Conservation (phyloP, 495 filamentous ascomycete genomes). For the Neurospora sp. region DNA sequence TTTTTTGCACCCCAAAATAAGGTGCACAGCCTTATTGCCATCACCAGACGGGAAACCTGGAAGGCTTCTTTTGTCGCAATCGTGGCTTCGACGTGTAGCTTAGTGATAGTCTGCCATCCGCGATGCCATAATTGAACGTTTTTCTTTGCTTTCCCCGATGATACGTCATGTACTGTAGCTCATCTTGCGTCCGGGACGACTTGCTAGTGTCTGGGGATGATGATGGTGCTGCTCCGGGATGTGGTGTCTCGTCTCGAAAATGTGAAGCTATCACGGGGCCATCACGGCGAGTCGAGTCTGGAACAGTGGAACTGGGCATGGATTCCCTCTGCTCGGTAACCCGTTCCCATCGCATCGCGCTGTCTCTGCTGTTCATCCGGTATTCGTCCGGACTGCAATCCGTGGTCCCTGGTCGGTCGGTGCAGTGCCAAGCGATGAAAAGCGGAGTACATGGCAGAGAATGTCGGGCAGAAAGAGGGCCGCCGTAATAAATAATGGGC, state of each 20-base stretch:
- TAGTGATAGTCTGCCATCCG: background rate
- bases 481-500: background rate
- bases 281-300: background rate
- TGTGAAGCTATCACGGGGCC: background rate
- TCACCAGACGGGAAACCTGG: background rate
- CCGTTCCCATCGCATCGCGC: background rate
- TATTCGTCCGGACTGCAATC: background rate
- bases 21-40: conserved; percentile 23
- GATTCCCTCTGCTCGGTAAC: background rate
- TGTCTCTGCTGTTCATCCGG: background rate
- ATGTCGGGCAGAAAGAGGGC: background rate
- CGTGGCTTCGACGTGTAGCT: conserved; percentile 18
- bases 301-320: background rate
- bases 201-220: background rate
- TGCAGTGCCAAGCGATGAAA: background rate
- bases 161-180: background rate
- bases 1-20: conserved; percentile 13
- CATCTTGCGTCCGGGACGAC: background rate
- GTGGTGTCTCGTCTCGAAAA: background rate
- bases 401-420: background rate
- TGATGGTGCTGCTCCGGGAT: background rate
- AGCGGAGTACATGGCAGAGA: background rate
- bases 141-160: background rate
- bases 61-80: conserved; percentile 1
- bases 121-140: background rate